Conservation (phyloP, 1,284 basidiomycete genomes). For the Hemileia vastatrix region DNA sequence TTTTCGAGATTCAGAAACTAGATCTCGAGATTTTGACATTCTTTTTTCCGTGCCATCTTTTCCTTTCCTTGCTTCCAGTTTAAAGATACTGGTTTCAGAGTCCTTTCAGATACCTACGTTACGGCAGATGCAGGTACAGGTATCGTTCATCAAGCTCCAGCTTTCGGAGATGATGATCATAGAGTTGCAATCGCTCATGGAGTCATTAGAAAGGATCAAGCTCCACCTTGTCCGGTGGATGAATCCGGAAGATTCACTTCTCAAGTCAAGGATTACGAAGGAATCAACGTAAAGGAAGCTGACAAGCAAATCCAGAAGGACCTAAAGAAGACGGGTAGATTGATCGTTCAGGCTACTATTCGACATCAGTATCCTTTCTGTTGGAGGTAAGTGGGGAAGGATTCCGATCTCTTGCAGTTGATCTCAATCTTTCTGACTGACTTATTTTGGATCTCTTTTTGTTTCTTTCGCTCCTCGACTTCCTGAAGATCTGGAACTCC, state of each 20-base stretch:
- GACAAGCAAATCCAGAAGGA: slow-evolving; percentile 42
- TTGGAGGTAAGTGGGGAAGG: slow-evolving; percentile 23
- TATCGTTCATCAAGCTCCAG: slow-evolving; percentile 44
- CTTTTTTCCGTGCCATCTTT: neutral
- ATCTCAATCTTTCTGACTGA: neutral
- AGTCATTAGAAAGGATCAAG: slow-evolving; percentile 34
- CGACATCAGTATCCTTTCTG: slow-evolving; percentile 42
- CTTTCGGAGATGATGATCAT: slow-evolving; percentile 45
- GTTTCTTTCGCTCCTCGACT: neutral
- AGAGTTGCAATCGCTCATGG: slow-evolving; percentile 41
- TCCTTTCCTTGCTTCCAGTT: slow-evolving; percentile 23
- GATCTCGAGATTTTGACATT: neutral
- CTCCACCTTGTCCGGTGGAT: slow-evolving; percentile 40
- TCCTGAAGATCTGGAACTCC: slow-evolving; percentile 39
- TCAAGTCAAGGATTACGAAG: slow-evolving; percentile 38
- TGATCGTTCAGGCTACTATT: slow-evolving; percentile 38
- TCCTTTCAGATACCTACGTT: slow-evolving; percentile 40
- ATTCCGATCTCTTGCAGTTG: neutral
- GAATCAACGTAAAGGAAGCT: slow-evolving; percentile 40
- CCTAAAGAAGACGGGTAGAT: slow-evolving; percentile 37
- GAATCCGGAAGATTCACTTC: slow-evolving; percentile 36
- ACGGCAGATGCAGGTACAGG: slow-evolving; percentile 42
- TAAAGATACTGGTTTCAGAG: slow-evolving; percentile 38
- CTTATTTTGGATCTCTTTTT: neutral
- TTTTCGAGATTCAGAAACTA: neutral